Percentiles rank a stretch among this genome's conserved stretches.
These are phyloP conservation scores for Chlorella ohadii DNA, from an alignment of 139 green algal species.

Conservation along the genomic window DNA sequence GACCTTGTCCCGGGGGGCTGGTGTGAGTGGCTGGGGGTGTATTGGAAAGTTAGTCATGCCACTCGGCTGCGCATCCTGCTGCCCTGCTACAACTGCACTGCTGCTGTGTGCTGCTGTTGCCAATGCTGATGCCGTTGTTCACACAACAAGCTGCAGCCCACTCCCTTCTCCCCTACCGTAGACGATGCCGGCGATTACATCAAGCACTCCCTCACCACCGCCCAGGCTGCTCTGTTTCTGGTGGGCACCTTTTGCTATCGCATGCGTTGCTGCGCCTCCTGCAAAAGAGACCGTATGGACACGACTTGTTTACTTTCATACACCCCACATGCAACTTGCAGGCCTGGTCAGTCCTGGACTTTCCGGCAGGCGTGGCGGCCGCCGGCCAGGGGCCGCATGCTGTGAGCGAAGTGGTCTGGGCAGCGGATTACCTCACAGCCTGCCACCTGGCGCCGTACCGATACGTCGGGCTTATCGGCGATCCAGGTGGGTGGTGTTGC, in stretches of 20 bases:
- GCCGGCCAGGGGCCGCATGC: background rate
- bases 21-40: constrained; percentile 21
- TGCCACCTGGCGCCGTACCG: background rate
- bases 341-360: constrained; percentile 4
- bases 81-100: background rate
- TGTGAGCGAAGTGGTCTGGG: background rate
- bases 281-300: too few relatives aligned
- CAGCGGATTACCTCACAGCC: constrained; percentile 1
- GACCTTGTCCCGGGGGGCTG: constrained; percentile 54
- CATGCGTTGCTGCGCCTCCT: too few relatives aligned
- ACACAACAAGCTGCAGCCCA: too few relatives aligned
- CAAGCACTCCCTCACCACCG: constrained; percentile 19
- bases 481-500: constrained; percentile 22
- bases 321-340: too few relatives aligned
- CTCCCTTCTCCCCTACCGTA: too few relatives aligned
- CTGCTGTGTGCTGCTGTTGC: too few relatives aligned
- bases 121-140: too few relatives aligned
- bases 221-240: background rate
- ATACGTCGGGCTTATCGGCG: constrained; percentile 21
- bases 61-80: background rate
- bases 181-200: constrained; percentile 3
- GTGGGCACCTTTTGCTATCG: too few relatives aligned
- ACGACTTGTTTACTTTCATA: too few relatives aligned
- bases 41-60: too few relatives aligned
- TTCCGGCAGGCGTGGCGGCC: background rate